Percentiles rank a stretch among this genome's conserved stretches.
Evolutionary conservation across 176 grass and related monocot species (phyloP).

Genomic region (Triticum timopheevii): DNA sequence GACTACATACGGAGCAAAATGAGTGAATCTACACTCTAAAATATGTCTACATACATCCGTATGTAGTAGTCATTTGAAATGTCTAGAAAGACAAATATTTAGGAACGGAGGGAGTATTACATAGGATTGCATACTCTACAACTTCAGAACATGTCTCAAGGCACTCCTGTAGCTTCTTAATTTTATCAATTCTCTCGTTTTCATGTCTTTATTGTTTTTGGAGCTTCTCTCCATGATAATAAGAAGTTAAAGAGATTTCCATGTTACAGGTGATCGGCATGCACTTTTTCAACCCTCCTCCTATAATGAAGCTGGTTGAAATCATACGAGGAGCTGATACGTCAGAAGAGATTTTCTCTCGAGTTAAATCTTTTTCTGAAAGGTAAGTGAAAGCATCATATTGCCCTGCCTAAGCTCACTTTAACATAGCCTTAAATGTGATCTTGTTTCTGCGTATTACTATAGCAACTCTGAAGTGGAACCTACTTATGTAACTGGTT

Average conservation of each 20-base stretch:
- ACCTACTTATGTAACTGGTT: background rate
- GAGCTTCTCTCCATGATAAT: background rate
- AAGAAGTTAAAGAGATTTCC: background rate
- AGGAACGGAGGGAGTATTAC: too few relatives aligned
- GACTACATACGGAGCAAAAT: too few relatives aligned
- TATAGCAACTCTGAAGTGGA: background rate
- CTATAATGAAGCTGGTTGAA: slow-evolving; percentile 95
- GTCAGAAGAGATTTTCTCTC: slow-evolving; percentile 66
- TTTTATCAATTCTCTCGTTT: background rate
- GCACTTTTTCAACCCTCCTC: slow-evolving; percentile 97
- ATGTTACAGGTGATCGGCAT: slow-evolving; percentile 79
- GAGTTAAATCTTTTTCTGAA: slow-evolving; percentile 76
- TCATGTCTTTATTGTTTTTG: background rate
- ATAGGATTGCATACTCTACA: too few relatives aligned
- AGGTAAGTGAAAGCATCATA: slow-evolving; percentile 38
- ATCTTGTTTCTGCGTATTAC: background rate
- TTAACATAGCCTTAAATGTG: background rate
- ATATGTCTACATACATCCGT: too few relatives aligned
- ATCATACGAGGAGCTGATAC: slow-evolving; percentile 91
- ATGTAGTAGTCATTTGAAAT: too few relatives aligned
- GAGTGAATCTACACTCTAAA: too few relatives aligned
- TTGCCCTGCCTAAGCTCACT: background rate
- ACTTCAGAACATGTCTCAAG: background rate
- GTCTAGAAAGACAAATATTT: too few relatives aligned
- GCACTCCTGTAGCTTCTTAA: background rate